phyloP scores from a whole-genome alignment of 192 early-diverging fungal genomes.

The Lobosporangium transversale region DNA sequence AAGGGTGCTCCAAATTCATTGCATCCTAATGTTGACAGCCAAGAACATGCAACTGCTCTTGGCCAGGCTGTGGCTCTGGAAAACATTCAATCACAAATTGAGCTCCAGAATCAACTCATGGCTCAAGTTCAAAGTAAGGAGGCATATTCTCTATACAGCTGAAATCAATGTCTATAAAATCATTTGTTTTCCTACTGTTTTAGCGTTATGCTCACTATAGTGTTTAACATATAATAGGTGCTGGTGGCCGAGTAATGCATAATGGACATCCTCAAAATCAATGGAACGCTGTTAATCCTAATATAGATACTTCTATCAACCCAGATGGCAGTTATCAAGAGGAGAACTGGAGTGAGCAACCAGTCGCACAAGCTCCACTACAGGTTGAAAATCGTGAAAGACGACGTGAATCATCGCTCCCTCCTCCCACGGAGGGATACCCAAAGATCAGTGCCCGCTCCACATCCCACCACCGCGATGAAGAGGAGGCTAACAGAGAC shows the following conservation, averaged over 20 bases:
- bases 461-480: slow-evolving; percentile 34
- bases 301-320: slow-evolving; percentile 6
- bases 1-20: slow-evolving; percentile 2
- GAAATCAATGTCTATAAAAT: no score
- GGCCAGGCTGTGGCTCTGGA: slow-evolving; percentile 49
- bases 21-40: background rate
- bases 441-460: slow-evolving; percentile 40
- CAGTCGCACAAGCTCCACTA: background rate
- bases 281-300: slow-evolving; percentile 8
- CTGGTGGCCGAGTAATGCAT: background rate
- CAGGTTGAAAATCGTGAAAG: slow-evolving; percentile 12
- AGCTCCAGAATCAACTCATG: slow-evolving; percentile 36
- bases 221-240: no score
- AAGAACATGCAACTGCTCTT: slow-evolving; percentile 34
- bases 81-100: slow-evolving; percentile 44
- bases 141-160: no score
- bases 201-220: no score
- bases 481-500: slow-evolving; percentile 20
- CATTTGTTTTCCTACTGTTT: background rate
- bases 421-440: slow-evolving; percentile 22
- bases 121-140: slow-evolving; percentile 11
- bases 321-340: slow-evolving; percentile 14
- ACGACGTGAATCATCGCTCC: slow-evolving; percentile 32
- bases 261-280: slow-evolving; percentile 9
- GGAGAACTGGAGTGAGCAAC: background rate